Evolutionary conservation across 176 grass and related monocot species (phyloP), one percentile per base, ranked within the genome.

Genomic region (Carex parvula): DNA sequence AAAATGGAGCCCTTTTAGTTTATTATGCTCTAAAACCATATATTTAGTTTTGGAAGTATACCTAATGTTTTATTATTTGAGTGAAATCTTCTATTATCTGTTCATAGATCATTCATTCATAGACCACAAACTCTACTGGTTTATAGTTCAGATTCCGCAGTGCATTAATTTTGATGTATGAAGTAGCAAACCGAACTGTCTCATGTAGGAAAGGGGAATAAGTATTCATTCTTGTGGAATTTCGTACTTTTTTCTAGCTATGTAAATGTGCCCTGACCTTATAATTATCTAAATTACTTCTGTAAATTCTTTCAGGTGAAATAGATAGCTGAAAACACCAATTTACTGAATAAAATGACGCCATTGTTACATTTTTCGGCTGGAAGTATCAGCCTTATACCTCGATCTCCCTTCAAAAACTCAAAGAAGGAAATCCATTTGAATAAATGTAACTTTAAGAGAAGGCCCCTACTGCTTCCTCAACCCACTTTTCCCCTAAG

Each of bases 301-400:
- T 67, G 48, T 80, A 53, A 70, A 13, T 80, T 42, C 50, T 86
- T 79, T 68, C 71, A 81, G 74, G 46, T 56, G 8, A 54, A 79
- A 26, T 71, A 65, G 54, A 50, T 79, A 79, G 84, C 71, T 55
- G 21, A 67, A 48, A 64, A 58, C 24, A 75, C 11, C 16, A 53
- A 57, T 65, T 22, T 75, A 4, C 33, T 60, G 32, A 68, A 88
- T 86, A 90, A 82, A 95, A 99, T 99, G 96, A 91, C 81, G 3
- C 93, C 91, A 15, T 83, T 91, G 66, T 84, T 93, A 81, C 81
- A 99, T 75, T 95, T 88, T 71, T 93, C 96, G 30, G 82, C 87
- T 11, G 91, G 91, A 66, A 92, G 81, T 86, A 79, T 95, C 84
- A 93, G 89, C 86, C 83, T 94, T 44, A 85, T 95, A 84, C 88